Conservation (phyloP, 306 rosid genomes). For the Trichosanthes truncata region DNA sequence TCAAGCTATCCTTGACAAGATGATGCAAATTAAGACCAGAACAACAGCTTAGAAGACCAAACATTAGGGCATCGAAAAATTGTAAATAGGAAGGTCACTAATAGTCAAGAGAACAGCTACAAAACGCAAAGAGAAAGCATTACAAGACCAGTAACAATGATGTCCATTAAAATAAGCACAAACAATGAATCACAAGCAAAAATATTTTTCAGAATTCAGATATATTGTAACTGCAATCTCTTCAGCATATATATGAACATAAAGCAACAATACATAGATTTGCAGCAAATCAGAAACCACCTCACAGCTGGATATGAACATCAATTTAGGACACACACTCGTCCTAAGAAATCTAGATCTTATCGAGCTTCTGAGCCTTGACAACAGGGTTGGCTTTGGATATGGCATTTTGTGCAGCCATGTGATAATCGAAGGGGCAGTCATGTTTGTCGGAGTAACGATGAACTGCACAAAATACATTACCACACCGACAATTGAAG, state of each 20-base stretch:
- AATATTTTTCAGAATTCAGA: slow-evolving; percentile 1
- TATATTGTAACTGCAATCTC: slow-evolving; percentile 2
- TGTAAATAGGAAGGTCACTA: background rate
- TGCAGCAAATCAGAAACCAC: slow-evolving; percentile 7
- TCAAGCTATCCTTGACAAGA: background rate
- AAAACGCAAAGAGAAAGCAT: background rate
- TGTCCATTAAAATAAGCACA: background rate
- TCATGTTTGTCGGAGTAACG: slow-evolving; percentile 86
- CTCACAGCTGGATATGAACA: slow-evolving; percentile 32
- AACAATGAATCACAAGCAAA: slow-evolving; percentile 12
- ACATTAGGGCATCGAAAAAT: background rate
- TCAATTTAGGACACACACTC: slow-evolving; percentile 26
- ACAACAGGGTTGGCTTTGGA: slow-evolving; percentile 85
- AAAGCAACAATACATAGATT: background rate
- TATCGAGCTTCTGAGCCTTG: slow-evolving; percentile 89
- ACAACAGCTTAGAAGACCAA: background rate
- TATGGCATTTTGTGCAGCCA: slow-evolving; percentile 74
- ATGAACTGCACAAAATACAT: slow-evolving; percentile 64
- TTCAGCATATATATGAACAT: slow-evolving; percentile 4
- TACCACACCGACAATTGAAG: slow-evolving; percentile 79
- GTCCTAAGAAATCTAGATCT: slow-evolving; percentile 39
- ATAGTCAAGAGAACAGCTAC: background rate
- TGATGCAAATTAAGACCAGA: background rate
- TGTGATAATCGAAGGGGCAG: slow-evolving; percentile 73
- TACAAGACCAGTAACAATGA: background rate